Percentiles rank a stretch among this genome's conserved stretches.
Evolutionary conservation across 2,329 filamentous ascomycete genomes (phyloP).

Genomic region (Claviceps sorghi): DNA sequence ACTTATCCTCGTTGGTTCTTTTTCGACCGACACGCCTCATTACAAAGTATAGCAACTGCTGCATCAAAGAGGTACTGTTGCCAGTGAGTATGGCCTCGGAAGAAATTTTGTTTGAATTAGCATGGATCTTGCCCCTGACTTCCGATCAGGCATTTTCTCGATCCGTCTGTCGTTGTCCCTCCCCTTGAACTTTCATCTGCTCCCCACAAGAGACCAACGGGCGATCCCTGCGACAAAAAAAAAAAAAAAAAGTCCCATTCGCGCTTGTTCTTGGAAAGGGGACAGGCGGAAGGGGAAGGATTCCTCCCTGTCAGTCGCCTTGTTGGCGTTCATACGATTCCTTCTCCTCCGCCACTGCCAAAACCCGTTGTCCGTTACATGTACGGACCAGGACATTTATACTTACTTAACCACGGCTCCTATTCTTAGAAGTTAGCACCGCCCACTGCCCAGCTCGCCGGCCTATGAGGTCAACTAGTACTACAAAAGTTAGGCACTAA

Average conservation of each 20-base stretch:
- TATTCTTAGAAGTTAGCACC: background rate
- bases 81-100: background rate
- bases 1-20: background rate
- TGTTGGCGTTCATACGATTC: background rate
- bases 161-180: background rate
- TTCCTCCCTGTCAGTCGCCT: background rate
- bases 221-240: background rate
- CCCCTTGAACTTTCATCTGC: background rate
- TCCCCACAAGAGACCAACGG: background rate
- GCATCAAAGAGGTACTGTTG: background rate
- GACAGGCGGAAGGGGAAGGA: background rate
- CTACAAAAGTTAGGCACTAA: background rate
- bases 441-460: background rate
- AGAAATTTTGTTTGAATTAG: background rate
- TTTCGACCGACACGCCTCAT: background rate
- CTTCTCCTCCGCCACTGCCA: background rate
- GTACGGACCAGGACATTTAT: background rate
- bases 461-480: background rate
- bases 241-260: background rate
- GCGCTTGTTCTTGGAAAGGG: background rate
- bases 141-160: background rate
- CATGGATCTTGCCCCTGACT: slow-evolving; percentile 2
- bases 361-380: background rate
- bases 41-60: background rate
- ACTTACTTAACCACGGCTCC: background rate